Evolutionary conservation across 73 alveolate genomes (phyloP).

Genomic region (Paramecium sonneborni): DNA sequence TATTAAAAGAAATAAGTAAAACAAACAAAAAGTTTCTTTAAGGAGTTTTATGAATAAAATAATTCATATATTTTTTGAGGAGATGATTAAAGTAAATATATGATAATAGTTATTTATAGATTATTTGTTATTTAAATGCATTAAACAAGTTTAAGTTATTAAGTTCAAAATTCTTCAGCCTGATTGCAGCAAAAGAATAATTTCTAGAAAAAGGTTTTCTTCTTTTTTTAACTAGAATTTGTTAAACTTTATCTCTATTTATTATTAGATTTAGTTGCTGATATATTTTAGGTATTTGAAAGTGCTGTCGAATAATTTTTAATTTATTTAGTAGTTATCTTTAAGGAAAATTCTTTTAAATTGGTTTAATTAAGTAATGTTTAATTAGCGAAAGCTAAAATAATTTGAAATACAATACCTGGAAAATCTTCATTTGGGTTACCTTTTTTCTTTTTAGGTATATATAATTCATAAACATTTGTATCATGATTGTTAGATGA

Average conservation of each 20-base stretch:
- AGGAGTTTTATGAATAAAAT: no score
- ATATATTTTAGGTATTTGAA: not conserved
- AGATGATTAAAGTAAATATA: no score
- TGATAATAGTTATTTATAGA: not conserved
- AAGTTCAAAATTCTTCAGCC: conserved; percentile 9
- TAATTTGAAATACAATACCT: not conserved
- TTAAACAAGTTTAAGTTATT: not conserved
- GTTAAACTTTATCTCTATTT: not conserved
- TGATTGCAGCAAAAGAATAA: conserved; percentile 9
- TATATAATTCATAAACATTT: conserved; percentile 1
- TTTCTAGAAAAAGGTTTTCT: conserved; percentile 5
- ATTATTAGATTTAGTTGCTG: not conserved
- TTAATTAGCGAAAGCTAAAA: conserved; percentile 16
- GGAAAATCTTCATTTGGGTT: conserved; percentile 40
- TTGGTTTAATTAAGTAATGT: not conserved
- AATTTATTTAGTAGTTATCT: not conserved
- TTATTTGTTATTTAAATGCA: not conserved
- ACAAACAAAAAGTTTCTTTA: no score
- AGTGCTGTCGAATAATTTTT: not conserved
- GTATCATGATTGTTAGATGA: not conserved
- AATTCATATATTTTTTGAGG: no score
- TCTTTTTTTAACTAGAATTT: not conserved
- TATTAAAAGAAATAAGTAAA: no score
- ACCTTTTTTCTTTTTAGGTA: conserved; percentile 42
- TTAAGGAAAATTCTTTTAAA: not conserved